Evolutionary conservation across 2,329 filamentous ascomycete genomes (phyloP), one percentile per base, ranked within the genome.

Genomic region (Elsinoe ampelina): DNA sequence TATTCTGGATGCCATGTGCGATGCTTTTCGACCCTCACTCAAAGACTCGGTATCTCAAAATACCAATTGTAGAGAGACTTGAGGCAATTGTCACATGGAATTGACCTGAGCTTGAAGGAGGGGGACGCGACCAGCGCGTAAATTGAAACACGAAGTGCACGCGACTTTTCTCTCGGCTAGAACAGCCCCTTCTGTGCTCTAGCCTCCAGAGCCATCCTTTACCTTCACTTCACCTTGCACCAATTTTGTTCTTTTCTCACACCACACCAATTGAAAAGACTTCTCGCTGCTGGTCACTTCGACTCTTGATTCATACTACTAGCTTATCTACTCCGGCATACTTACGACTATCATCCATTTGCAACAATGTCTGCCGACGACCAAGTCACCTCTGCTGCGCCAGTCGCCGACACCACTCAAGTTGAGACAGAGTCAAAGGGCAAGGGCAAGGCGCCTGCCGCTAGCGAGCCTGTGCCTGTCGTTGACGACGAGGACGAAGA

Each of bases 371-470:
- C 54, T 42, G 54, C 39, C 22, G 54, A 56, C 26, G 54, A 56
- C 13, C 41, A 56, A 38, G 54, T 56, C 26, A 56, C 22, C 22
- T 34, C 36, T 15, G 34, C 35, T n/a, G 54, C 54, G 42, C 32
- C 48, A 8, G 50, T 54, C 43, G 54, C 57, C 50, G 58, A 47
- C 34, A 57, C 54, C n/a, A 38, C 39, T n/a, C 58, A 58, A 65
- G 67, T 63, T 60, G 65, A 63, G 41, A 71, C 75, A 60, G 78
- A 82, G 66, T 75, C 77, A 71, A 95, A 95, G 80, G 89, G 88
- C 73, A 95, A 95, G 80, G 89, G 89, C 76, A 95, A 95, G 79
- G 84, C 81, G 39, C 69, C 75, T 39, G 80, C 82, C 55, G 71
- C 71, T 56, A 72, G 72, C 41, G 75, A 83, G 63, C 82, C 86